These are phyloP conservation scores for Alternaria brassicicola DNA, from an alignment of 2,329 filamentous ascomycete species.

Conservation along the genomic window DNA sequence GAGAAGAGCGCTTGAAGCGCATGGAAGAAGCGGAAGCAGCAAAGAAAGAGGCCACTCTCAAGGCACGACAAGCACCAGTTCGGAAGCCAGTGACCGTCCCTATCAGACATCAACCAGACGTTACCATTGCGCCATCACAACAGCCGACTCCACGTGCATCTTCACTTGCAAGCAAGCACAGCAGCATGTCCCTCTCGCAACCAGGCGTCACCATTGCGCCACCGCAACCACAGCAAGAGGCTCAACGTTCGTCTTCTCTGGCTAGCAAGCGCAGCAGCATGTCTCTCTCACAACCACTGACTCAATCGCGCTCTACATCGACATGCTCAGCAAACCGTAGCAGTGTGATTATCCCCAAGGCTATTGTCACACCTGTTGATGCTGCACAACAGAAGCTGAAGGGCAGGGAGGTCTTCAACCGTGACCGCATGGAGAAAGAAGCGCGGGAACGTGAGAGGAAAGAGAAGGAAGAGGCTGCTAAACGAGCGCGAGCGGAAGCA, in stretches of 20 bases:
- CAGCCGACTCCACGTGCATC: constrained; percentile 15
- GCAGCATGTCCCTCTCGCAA: constrained; percentile 26
- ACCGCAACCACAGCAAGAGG: constrained; percentile 7
- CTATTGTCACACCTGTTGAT: constrained; percentile 40
- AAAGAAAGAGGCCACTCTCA: constrained; percentile 48
- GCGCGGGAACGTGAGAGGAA: constrained; percentile 49
- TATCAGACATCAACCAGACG: constrained; percentile 48
- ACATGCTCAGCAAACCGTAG: constrained; percentile 34
- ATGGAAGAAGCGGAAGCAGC: constrained; percentile 42
- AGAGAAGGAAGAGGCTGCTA: constrained; percentile 57
- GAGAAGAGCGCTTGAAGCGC: constrained; percentile 45
- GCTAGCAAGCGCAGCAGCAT: constrained; percentile 34
- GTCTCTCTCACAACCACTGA: constrained; percentile 21
- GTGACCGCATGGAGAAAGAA: constrained; percentile 51
- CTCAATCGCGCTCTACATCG: constrained; percentile 28
- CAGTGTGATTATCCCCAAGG: constrained; percentile 30
- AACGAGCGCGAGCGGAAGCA: constrained; percentile 54
- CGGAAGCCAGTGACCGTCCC: constrained; percentile 56
- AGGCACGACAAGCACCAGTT: constrained; percentile 42
- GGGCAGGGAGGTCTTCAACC: constrained; percentile 55
- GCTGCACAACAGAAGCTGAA: constrained; percentile 45
- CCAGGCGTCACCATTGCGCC: constrained; percentile 20
- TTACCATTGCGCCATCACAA: constrained; percentile 23
- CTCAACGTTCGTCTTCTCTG: constrained; percentile 24
- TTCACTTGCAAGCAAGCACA: constrained; percentile 30